A percentile compares a stretch with the other conserved stretches of the same genome.
phyloP scores from a whole-genome alignment of 768 basidiomycete species.

The Mycena vitilis region DNA sequence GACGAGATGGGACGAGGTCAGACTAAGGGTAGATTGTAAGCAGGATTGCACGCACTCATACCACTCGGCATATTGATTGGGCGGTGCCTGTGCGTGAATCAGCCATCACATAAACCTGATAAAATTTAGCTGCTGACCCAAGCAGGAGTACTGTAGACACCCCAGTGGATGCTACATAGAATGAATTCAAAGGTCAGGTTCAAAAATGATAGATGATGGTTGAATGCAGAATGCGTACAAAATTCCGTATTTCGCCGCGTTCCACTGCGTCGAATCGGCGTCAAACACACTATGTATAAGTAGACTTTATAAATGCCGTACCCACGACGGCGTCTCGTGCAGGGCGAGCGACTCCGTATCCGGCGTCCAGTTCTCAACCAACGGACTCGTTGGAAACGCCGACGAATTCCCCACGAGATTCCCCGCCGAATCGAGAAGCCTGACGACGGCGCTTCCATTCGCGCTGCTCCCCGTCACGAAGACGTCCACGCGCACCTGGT shows the following conservation, averaged over 20 bases:
- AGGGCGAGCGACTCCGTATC: slow-evolving; percentile 49
- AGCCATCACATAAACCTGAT: neutral
- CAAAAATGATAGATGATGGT: slow-evolving; percentile 14
- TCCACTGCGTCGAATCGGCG: slow-evolving; percentile 50
- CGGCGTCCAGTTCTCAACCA: slow-evolving; percentile 54
- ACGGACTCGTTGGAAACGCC: slow-evolving; percentile 52
- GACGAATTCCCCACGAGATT: slow-evolving; percentile 47
- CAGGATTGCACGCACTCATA: slow-evolving; percentile 55
- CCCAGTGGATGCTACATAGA: slow-evolving; percentile 61
- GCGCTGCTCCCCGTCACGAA: slow-evolving; percentile 51
- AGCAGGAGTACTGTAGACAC: slow-evolving; percentile 60
- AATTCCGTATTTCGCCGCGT: slow-evolving; percentile 65
- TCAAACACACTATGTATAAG: neutral
- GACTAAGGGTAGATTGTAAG: too few species aligned
- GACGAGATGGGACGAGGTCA: neutral
- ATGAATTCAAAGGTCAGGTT: neutral
- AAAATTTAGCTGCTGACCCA: slow-evolving; percentile 39
- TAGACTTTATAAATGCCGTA: slow-evolving; percentile 35
- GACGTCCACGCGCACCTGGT: slow-evolving; percentile 63
- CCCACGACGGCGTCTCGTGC: slow-evolving; percentile 69
- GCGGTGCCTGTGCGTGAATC: slow-evolving; percentile 47
- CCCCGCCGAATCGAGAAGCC: slow-evolving; percentile 49
- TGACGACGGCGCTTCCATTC: slow-evolving; percentile 45
- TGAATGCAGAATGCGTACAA: slow-evolving; percentile 54
- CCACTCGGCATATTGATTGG: slow-evolving; percentile 63